Evolutionary conservation across 495 filamentous ascomycete species (phyloP).

Genomic region (Hyaloscypha finlandica): DNA sequence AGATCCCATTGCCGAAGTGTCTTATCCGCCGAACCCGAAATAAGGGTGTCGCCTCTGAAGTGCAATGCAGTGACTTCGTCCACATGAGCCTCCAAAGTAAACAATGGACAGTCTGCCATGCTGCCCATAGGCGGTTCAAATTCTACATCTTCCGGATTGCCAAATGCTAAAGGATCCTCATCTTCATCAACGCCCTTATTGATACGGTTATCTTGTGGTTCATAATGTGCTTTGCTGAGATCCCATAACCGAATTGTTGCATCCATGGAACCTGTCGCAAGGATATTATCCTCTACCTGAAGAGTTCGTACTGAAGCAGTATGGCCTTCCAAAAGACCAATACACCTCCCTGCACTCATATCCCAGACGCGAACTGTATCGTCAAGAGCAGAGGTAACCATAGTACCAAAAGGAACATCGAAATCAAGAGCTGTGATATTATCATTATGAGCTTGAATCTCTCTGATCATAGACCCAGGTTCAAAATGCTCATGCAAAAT

Average conservation of each 20-base stretch:
- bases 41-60: conserved; percentile 82
- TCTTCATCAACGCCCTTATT: conserved; percentile 66
- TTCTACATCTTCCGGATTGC: conserved; percentile 59
- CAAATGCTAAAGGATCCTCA: conserved; percentile 60
- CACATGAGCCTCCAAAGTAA: conserved; percentile 85
- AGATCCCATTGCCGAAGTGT: conserved; percentile 98
- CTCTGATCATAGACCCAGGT: conserved; percentile 83
- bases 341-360: conserved; percentile 86
- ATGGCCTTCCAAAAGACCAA: conserved; percentile 89
- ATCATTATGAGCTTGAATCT: conserved; percentile 87
- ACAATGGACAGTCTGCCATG: conserved; percentile 85
- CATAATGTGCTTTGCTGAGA: conserved; percentile 62
- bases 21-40: conserved; percentile 96
- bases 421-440: conserved; percentile 91
- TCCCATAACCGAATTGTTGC: conserved; percentile 96
- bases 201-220: conserved; percentile 62
- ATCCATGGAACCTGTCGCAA: conserved; percentile 94
- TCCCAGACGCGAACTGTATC: conserved; percentile 99
- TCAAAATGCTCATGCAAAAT: conserved; percentile 95
- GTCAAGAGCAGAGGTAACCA: conserved; percentile 93
- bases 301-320: conserved; percentile 90
- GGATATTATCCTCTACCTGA: conserved; percentile 93
- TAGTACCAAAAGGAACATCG: conserved; percentile 91
- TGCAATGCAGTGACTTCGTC: conserved; percentile 94
- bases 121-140: conserved; percentile 66